These are phyloP conservation scores for Puccinia hordei DNA, from an alignment of 1,284 basidiomycete genomes.

Conservation along the genomic window DNA sequence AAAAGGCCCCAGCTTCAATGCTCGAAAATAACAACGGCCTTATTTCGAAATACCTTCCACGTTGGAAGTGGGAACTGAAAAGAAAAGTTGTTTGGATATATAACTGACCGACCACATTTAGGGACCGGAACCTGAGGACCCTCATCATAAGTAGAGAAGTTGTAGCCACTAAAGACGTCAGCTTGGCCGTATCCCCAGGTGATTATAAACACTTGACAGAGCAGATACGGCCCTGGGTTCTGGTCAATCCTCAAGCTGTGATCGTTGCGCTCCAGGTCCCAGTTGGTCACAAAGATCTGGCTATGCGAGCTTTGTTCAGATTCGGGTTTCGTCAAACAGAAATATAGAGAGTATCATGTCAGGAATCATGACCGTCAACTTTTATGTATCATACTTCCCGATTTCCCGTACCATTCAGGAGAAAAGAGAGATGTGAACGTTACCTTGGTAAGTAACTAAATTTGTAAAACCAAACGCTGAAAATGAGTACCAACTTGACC, in stretches of 20 bases:
- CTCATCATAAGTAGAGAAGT: conserved; percentile 45
- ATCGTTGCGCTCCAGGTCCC: conserved; percentile 35
- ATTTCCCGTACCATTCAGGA: background rate
- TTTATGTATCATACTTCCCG: background rate
- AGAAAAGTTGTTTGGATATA: background rate
- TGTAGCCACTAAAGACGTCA: conserved; percentile 43
- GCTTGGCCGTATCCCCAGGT: conserved; percentile 47
- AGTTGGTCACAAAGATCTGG: conserved; percentile 41
- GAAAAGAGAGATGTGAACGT: background rate
- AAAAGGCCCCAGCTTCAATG: background rate
- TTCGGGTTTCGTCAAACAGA: background rate
- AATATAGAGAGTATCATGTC: background rate
- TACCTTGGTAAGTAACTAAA: conserved; percentile 42
- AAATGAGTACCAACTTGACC: background rate
- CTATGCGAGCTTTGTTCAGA: conserved; percentile 24
- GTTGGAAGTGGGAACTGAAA: background rate
- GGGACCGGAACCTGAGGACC: conserved; percentile 1
- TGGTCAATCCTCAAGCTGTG: background rate
- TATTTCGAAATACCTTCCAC: background rate
- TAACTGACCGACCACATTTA: conserved; percentile 38
- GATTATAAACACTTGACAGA: conserved; percentile 30
- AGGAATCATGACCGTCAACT: background rate
- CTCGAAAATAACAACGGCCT: background rate
- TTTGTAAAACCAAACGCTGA: background rate
- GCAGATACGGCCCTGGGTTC: background rate